These are phyloP conservation scores for Isatis tinctoria DNA, from an alignment of 345 rosid genomes.

Conservation along the genomic window DNA sequence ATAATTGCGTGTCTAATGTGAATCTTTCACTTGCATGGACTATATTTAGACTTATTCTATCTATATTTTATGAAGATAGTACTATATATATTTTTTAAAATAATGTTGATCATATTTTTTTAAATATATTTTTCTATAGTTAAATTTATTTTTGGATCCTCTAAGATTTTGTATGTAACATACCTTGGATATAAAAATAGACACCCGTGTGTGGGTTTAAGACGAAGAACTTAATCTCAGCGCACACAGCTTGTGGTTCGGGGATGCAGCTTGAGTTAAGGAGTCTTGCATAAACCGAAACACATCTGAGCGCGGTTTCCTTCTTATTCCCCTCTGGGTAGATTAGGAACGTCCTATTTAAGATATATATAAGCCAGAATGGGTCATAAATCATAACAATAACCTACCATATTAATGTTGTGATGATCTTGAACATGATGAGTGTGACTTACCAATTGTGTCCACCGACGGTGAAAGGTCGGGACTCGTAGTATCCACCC, in stretches of 20 bases:
- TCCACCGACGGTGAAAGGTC: neutral
- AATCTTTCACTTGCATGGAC: neutral
- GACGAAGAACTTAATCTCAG: conserved; percentile 6
- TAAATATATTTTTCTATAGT: too few relatives aligned
- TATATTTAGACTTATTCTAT: too few relatives aligned
- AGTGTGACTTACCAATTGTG: neutral
- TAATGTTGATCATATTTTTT: too few relatives aligned
- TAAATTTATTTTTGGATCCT: neutral
- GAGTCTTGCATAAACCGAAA: conserved; percentile 4
- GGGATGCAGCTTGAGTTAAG: neutral
- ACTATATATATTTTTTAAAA: too few relatives aligned
- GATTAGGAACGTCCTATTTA: conserved; percentile 21
- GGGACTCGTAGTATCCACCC: neutral
- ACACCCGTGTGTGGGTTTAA: neutral
- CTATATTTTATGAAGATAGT: too few relatives aligned
- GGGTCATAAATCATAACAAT: neutral
- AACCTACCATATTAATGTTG: neutral
- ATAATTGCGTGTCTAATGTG: neutral
- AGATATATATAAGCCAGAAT: neutral
- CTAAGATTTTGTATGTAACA: neutral
- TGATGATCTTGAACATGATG: neutral
- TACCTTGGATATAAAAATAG: neutral
- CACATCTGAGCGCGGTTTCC: neutral
- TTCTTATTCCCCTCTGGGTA: neutral
- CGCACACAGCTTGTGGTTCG: conserved; percentile 6